Evolutionary conservation across 1,284 basidiomycete genomes (phyloP).

Genomic region (Cutaneotrichosporon sp.): DNA sequence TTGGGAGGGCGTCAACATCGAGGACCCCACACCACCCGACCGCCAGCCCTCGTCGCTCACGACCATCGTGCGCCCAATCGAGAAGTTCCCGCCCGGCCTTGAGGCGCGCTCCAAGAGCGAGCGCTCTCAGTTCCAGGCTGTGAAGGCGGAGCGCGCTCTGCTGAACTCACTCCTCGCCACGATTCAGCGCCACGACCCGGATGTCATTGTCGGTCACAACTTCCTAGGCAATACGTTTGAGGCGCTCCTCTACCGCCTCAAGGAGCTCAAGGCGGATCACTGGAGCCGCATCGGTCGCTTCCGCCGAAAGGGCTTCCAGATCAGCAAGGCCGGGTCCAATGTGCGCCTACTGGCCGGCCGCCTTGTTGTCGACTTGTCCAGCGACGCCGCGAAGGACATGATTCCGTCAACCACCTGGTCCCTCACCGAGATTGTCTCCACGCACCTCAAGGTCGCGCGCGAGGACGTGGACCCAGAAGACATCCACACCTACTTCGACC

Average conservation of each 20-base stretch:
- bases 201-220: constrained; percentile 92
- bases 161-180: constrained; percentile 79
- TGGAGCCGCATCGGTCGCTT: constrained; percentile 95
- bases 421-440: constrained; percentile 91
- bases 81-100: constrained; percentile 82
- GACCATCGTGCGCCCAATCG: constrained; percentile 89
- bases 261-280: constrained; percentile 82
- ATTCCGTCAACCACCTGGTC: constrained; percentile 97
- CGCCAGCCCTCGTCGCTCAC: constrained; percentile 75
- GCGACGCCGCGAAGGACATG: constrained; percentile 94
- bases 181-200: constrained; percentile 84
- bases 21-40: constrained; percentile 85
- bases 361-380: constrained; percentile 86
- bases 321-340: constrained; percentile 81
- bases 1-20: constrained; percentile 86
- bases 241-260: constrained; percentile 86
- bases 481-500: constrained; percentile 86
- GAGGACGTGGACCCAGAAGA: constrained; percentile 97
- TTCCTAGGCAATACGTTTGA: constrained; percentile 91
- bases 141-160: constrained; percentile 80
- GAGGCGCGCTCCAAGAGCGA: constrained; percentile 67
- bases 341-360: constrained; percentile 80
- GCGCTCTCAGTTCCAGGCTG: constrained; percentile 69
- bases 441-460: constrained; percentile 78
- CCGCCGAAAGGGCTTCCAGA: constrained; percentile 66